phyloP scores from a whole-genome alignment of 2,329 filamentous ascomycete species.

The Hysterium pulicare region DNA sequence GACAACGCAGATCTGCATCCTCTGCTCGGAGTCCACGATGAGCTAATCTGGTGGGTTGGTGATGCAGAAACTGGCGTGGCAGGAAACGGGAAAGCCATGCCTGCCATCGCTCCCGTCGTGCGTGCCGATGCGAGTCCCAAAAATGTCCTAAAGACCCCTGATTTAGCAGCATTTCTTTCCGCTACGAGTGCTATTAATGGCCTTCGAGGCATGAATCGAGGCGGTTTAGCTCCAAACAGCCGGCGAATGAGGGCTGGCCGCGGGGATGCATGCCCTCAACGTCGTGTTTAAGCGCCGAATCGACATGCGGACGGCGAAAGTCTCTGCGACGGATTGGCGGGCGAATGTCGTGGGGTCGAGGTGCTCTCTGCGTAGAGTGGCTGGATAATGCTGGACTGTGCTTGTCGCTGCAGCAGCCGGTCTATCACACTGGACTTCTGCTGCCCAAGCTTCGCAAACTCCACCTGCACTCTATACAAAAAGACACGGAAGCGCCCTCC shows the following conservation, averaged over 20 bases:
- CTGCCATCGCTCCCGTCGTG: background rate
- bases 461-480: conserved; percentile 42
- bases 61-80: background rate
- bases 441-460: conserved; percentile 20
- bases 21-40: conserved; percentile 21
- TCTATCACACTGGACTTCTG: conserved; percentile 16
- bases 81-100: too few relatives aligned
- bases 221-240: conserved; percentile 20
- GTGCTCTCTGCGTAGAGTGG: conserved; percentile 22
- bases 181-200: conserved; percentile 30
- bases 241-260: conserved; percentile 25
- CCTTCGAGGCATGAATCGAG: conserved; percentile 19
- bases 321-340: conserved; percentile 28
- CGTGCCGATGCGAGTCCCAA: conserved; percentile 23
- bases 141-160: conserved; percentile 12
- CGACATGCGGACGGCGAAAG: conserved; percentile 22
- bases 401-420: conserved; percentile 29
- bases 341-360: conserved; percentile 17
- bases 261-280: conserved; percentile 15
- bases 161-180: conserved; percentile 7
- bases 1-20: conserved; percentile 24
- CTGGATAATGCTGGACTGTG: conserved; percentile 24
- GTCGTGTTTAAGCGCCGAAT: conserved; percentile 32
- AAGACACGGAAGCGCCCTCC: conserved; percentile 40
- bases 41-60: conserved; percentile 18